Conservation (phyloP, 345 rosid species). For the Ricinus communis region DNA sequence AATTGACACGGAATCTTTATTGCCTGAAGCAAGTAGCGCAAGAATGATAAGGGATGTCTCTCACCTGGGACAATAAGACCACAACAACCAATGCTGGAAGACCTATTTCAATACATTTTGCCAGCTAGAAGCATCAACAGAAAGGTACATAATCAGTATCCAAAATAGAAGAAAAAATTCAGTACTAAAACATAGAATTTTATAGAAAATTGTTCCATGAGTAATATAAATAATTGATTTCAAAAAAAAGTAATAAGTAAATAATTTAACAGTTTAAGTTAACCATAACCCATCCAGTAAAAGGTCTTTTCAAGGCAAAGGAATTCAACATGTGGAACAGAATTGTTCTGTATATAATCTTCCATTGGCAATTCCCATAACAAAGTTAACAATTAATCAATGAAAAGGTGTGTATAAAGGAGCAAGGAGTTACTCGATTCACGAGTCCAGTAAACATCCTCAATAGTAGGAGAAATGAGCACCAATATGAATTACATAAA, state of each 20-base stretch:
- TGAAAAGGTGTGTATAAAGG: neutral
- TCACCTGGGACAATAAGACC: conserved; percentile 77
- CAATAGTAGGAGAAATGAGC: neutral
- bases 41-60: conserved; percentile 7
- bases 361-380: neutral
- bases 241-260: no score
- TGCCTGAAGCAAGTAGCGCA: neutral
- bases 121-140: conserved; percentile 49
- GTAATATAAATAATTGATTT: no score
- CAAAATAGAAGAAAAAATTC: conserved; percentile 7
- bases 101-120: conserved; percentile 76
- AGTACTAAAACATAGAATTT: neutral
- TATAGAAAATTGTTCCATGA: neutral
- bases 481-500: neutral
- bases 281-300: neutral
- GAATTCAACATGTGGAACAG: neutral
- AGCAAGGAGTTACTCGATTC: neutral
- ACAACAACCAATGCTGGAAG: conserved; percentile 71
- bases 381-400: neutral
- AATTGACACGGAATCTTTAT: neutral
- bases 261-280: neutral
- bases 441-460: neutral
- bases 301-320: neutral
- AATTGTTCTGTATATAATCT: neutral
- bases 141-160: neutral